Conservation (phyloP, 148 eudicot genomes). For the Rhododendron simsii region DNA sequence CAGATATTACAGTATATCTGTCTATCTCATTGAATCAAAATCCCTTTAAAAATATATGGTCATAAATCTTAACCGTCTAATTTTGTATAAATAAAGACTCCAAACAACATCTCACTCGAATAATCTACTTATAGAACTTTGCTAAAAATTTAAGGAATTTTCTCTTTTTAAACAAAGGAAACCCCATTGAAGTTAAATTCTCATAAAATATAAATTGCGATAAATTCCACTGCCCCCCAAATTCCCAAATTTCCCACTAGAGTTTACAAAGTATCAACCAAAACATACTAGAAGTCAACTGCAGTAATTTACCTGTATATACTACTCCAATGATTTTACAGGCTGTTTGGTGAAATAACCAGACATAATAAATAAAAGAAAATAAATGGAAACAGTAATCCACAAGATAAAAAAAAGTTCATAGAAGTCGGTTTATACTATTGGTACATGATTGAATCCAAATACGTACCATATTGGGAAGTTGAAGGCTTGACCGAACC, state of each 20-base stretch:
- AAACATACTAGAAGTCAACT: background rate
- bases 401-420: background rate
- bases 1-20: background rate
- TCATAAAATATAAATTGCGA: no score
- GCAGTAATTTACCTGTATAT: background rate
- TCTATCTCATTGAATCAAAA: background rate
- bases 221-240: no score
- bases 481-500: conserved; percentile 6
- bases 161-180: no score
- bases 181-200: no score
- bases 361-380: background rate
- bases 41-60: background rate
- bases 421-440: background rate
- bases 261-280: background rate
- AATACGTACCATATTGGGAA: background rate
- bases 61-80: background rate
- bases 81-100: no score
- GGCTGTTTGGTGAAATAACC: background rate
- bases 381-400: background rate
- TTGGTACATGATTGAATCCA: background rate
- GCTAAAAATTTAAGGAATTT: background rate
- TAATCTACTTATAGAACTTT: background rate
- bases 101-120: no score
- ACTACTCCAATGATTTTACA: background rate
- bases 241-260: background rate